phyloP scores from a whole-genome alignment of 495 filamentous ascomycete species.

The Aspergillus cavernicola region DNA sequence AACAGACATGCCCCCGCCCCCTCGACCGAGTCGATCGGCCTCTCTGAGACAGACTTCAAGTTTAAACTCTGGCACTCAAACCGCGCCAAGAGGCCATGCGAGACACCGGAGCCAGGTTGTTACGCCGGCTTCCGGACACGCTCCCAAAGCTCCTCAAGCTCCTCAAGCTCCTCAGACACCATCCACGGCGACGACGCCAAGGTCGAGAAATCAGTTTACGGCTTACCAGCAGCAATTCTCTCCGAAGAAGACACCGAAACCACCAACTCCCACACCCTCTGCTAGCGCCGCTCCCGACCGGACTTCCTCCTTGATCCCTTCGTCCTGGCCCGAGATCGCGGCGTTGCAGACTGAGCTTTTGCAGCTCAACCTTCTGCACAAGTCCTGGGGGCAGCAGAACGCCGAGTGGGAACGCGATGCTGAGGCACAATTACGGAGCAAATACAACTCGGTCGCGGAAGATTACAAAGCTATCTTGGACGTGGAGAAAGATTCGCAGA shows the following conservation, averaged over 20 bases:
- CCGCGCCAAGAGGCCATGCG: constrained; percentile 25
- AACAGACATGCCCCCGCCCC: constrained; percentile 36
- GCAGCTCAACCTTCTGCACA: constrained; percentile 67
- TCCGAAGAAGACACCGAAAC: constrained; percentile 60
- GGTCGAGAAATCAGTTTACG: constrained; percentile 52
- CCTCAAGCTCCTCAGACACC: constrained; percentile 13
- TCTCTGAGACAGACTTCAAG: constrained; percentile 39
- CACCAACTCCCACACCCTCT: constrained; percentile 42
- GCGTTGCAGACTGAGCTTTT: constrained; percentile 68
- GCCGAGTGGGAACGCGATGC: constrained; percentile 35
- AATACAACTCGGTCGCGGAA: constrained; percentile 36
- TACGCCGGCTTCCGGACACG: constrained; percentile 15
- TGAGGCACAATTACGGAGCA: constrained; percentile 30
- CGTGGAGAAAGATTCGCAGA: constrained; percentile 38
- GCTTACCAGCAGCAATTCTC: constrained; percentile 68
- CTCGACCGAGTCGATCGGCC: constrained; percentile 34
- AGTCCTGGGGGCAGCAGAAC: constrained; percentile 30
- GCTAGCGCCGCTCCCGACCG: constrained; percentile 5
- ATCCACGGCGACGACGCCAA: constrained; percentile 14
- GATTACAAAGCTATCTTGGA: constrained; percentile 32
- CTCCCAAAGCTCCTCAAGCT: constrained; percentile 11
- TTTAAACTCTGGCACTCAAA: constrained; percentile 12
- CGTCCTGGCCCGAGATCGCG: constrained; percentile 54
- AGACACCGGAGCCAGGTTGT: constrained; percentile 40
- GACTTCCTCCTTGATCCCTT: constrained; percentile 26